phyloP scores from a whole-genome alignment of 768 basidiomycete species.

The Grammothele lineata region DNA sequence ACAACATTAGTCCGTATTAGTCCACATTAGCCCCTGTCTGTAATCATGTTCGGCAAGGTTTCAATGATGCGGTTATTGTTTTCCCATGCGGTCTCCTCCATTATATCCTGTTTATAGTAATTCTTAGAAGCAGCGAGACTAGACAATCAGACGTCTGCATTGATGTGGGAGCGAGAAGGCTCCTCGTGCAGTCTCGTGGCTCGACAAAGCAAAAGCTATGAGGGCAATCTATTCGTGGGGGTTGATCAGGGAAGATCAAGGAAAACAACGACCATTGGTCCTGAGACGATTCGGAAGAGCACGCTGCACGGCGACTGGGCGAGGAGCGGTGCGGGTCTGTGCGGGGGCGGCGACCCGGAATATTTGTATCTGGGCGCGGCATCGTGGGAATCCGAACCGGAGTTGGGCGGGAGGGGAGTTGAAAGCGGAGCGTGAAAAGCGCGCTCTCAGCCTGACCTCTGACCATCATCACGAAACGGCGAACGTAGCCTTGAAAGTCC shows the following conservation, averaged over 20 bases:
- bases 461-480: slow-evolving; percentile 26
- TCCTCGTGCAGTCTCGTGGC: too few relatives aligned
- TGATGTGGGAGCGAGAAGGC: too few relatives aligned
- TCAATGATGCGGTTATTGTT: slow-evolving; percentile 9
- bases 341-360: too few relatives aligned
- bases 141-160: too few relatives aligned
- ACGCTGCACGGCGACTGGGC: too few relatives aligned
- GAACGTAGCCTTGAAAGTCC: slow-evolving; percentile 18
- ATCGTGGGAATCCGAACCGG: slow-evolving; percentile 20
- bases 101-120: background rate
- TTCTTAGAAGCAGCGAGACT: background rate
- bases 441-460: slow-evolving; percentile 23
- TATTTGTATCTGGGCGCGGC: slow-evolving; percentile 5
- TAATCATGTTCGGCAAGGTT: slow-evolving; percentile 1
- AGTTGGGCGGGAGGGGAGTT: slow-evolving; percentile 15
- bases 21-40: background rate
- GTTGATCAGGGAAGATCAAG: too few relatives aligned
- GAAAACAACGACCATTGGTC: too few relatives aligned
- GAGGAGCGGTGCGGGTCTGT: too few relatives aligned
- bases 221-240: too few relatives aligned
- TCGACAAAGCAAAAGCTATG: too few relatives aligned
- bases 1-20: slow-evolving; percentile 10
- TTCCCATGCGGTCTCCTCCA: background rate
- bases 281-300: too few relatives aligned
- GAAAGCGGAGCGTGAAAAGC: slow-evolving; percentile 26